Evolutionary conservation across 176 grass and related monocot genomes (phyloP).

Genomic region (Aechmea fasciata): DNA sequence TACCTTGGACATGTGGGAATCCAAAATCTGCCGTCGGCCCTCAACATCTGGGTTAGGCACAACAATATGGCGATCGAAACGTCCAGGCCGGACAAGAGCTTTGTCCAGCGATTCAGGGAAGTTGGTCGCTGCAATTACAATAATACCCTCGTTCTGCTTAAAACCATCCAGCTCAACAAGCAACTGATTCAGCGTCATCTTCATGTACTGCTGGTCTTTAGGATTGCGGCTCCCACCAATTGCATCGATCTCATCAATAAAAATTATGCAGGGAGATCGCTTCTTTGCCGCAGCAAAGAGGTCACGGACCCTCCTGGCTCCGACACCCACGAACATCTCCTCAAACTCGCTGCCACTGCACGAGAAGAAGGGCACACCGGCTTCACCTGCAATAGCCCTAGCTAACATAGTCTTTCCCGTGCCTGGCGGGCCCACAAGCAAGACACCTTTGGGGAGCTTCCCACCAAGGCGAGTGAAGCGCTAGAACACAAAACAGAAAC

Average conservation of each 20-base stretch:
- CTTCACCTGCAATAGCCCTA: conserved; percentile 94
- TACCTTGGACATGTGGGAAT: conserved; percentile 91
- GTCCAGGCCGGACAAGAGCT: conserved; percentile 84
- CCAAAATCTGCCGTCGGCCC: conserved; percentile 77
- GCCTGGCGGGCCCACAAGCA: conserved; percentile 89
- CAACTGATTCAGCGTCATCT: conserved; percentile 95
- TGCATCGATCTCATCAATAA: conserved; percentile 95
- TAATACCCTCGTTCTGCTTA: conserved; percentile 95
- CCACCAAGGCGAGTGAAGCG: conserved; percentile 91
- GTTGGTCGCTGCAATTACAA: conserved; percentile 91
- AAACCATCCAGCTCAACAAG: conserved; percentile 96
- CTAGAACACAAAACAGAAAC: conserved; percentile 34
- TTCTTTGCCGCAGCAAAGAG: conserved; percentile 89
- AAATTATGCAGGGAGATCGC: conserved; percentile 84
- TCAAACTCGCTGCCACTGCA: conserved; percentile 94
- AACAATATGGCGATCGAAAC: conserved; percentile 85
- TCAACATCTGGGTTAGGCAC: conserved; percentile 96
- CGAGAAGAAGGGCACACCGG: conserved; percentile 91
- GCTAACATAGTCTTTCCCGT: conserved; percentile 97
- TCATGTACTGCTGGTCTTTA: conserved; percentile 94
- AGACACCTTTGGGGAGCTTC: conserved; percentile 95
- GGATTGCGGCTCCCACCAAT: conserved; percentile 94
- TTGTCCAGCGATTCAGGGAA: conserved; percentile 86
- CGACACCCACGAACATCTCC: conserved; percentile 97
- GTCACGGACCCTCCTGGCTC: conserved; percentile 80